Conservation (phyloP, 331 rosid species). For the Dryas integrifolia region DNA sequence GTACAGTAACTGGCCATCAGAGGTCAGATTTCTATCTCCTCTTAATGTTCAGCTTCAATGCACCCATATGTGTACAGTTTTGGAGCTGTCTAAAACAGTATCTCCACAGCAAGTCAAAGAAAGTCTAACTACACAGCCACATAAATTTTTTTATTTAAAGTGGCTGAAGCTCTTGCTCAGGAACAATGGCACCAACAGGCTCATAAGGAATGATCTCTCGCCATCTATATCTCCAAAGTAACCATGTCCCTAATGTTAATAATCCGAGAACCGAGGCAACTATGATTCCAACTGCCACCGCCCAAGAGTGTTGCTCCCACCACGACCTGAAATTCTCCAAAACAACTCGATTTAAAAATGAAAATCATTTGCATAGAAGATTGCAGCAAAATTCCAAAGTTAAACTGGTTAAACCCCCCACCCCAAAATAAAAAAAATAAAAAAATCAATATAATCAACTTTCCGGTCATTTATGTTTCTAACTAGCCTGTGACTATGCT, state of each 20-base stretch:
- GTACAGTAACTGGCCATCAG: conserved; percentile 6
- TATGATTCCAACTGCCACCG: conserved; percentile 26
- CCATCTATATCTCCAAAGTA: conserved; percentile 34
- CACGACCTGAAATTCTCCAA: conserved; percentile 35
- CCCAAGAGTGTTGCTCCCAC: conserved; percentile 36
- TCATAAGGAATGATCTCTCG: conserved; percentile 28
- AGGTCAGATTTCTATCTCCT: conserved; percentile 22
- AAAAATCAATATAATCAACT: background rate
- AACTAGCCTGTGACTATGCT: background rate
- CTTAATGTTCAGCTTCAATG: conserved; percentile 3
- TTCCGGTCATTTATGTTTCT: background rate
- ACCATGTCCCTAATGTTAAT: conserved; percentile 34
- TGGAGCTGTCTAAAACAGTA: conserved; percentile 2
- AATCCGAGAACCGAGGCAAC: conserved; percentile 34
- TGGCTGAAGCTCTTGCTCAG: conserved; percentile 57
- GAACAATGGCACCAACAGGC: conserved; percentile 29
- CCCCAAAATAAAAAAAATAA: background rate
- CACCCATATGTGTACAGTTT: background rate
- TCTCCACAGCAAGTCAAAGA: background rate
- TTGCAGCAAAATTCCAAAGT: background rate
- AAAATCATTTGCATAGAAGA: background rate
- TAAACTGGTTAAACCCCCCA: background rate
- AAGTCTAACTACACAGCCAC: background rate
- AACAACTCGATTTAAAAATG: background rate
- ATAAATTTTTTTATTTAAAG: background rate